A percentile compares a stretch with the other conserved stretches of the same genome.
phyloP scores from a whole-genome alignment of 225 moss, liverwort and hornwort genomes.

The Sphagnum contortum region DNA sequence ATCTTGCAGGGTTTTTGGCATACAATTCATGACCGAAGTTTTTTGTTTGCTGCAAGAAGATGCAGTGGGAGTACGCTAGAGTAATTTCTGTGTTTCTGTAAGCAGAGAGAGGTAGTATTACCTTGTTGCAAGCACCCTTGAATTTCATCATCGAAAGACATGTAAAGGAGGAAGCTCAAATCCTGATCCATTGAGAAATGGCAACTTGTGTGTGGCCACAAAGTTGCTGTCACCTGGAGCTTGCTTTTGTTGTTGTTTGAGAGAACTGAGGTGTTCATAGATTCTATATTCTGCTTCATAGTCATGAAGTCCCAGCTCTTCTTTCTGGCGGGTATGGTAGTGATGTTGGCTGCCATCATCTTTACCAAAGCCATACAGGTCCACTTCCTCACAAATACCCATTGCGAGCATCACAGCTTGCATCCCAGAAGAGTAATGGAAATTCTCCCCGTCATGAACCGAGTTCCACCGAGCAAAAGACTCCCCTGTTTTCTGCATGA shows the following conservation, averaged over 20 bases:
- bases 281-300: slow-evolving; percentile 58
- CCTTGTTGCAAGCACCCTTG: too few relatives aligned
- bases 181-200: slow-evolving; percentile 37
- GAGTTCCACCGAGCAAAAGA: slow-evolving; percentile 24
- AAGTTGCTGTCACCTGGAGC: too few relatives aligned
- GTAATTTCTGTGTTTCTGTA: too few relatives aligned
- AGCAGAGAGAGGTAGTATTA: too few relatives aligned
- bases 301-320: slow-evolving; percentile 61
- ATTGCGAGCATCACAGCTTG: slow-evolving; percentile 60
- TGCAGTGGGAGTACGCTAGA: too few relatives aligned
- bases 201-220: slow-evolving; percentile 15
- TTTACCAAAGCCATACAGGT: slow-evolving; percentile 64
- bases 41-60: too few relatives aligned
- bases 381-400: slow-evolving; percentile 52
- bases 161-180: slow-evolving; percentile 34
- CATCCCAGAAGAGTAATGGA: slow-evolving; percentile 77
- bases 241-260: too few relatives aligned
- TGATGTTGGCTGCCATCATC: slow-evolving; percentile 37
- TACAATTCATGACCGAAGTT: too few relatives aligned
- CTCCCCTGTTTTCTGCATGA: slow-evolving; percentile 28
- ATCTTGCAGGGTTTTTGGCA: too few relatives aligned
- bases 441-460: slow-evolving; percentile 14
- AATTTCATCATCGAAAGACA: slow-evolving; percentile 21
- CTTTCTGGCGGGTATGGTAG: slow-evolving; percentile 49
- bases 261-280: slow-evolving; percentile 35